Evolutionary conservation across 83 land plant genomes (phyloP).

Genomic region (Larix sibirica): DNA sequence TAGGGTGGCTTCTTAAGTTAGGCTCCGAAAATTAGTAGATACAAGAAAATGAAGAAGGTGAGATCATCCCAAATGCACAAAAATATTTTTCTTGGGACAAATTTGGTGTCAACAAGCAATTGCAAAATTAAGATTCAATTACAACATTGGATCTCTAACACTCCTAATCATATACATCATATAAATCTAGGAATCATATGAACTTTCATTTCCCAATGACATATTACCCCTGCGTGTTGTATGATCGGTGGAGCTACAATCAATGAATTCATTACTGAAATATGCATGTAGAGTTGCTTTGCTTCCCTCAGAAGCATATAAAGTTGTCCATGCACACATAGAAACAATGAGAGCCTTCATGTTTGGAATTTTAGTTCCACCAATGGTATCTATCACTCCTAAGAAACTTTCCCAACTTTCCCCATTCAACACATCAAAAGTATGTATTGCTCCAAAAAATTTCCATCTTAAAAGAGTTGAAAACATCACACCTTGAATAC

Average conservation of each 20-base stretch:
- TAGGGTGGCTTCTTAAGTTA: too few species aligned
- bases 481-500: conserved; percentile 67
- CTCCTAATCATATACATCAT: too few species aligned
- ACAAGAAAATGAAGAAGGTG: too few species aligned
- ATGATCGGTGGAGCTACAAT: conserved; percentile 47
- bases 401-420: conserved; percentile 3
- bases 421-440: conserved; percentile 37
- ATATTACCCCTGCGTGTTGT: conserved; percentile 38
- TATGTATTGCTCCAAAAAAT: conserved; percentile 25
- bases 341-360: conserved; percentile 18
- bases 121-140: too few species aligned
- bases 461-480: conserved; percentile 38
- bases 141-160: too few species aligned
- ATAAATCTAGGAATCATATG: too few species aligned
- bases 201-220: too few species aligned
- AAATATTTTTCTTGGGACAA: too few species aligned
- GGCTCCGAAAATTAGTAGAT: too few species aligned
- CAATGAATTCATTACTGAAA: conserved; percentile 18
- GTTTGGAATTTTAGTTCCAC: conserved; percentile 1
- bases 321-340: conserved; percentile 61
- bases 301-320: conserved; percentile 52
- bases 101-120: too few species aligned
- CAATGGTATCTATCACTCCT: background rate
- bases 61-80: too few species aligned
- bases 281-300: conserved; percentile 51